These are phyloP conservation scores for Hyaloscypha finlandica DNA, from an alignment of 495 filamentous ascomycete genomes.

Conservation along the genomic window DNA sequence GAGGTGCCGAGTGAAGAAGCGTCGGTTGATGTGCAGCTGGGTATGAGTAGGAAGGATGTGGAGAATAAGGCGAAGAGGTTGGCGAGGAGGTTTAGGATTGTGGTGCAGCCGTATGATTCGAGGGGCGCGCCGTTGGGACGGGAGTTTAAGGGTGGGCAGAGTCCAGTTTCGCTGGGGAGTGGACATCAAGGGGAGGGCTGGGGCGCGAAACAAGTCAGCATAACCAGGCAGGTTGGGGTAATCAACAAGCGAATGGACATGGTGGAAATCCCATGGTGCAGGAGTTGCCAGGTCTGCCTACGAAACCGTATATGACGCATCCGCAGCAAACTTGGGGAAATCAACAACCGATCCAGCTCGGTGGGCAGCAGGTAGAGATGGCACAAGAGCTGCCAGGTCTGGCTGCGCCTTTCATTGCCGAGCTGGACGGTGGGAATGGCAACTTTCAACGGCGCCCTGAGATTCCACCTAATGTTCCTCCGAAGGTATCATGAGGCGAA, in stretches of 20 bases:
- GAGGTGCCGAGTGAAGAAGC: constrained; percentile 18
- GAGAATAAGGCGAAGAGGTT: constrained; percentile 22
- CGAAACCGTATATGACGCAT: background rate
- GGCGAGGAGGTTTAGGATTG: constrained; percentile 19
- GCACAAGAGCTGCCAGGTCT: background rate
- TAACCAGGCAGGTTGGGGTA: background rate
- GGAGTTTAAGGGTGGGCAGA: background rate
- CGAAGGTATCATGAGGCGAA: background rate
- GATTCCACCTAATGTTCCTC: background rate
- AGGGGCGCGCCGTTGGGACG: background rate
- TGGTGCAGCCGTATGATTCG: constrained; percentile 17
- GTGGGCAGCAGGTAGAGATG: background rate
- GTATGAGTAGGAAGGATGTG: constrained; percentile 7
- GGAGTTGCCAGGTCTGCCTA: background rate
- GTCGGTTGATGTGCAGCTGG: background rate
- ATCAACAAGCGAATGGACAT: background rate
- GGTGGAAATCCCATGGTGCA: background rate
- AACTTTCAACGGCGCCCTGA: background rate
- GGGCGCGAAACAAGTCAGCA: background rate
- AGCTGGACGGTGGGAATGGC: constrained; percentile 4
- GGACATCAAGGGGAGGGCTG: background rate
- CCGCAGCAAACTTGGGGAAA: background rate
- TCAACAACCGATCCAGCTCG: background rate
- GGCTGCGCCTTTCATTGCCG: background rate
- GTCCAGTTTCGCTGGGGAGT: background rate